A percentile compares a stretch with the other conserved stretches of the same genome.
These are phyloP conservation scores for Myrica gale DNA, from an alignment of 306 rosid genomes.

Conservation along the genomic window DNA sequence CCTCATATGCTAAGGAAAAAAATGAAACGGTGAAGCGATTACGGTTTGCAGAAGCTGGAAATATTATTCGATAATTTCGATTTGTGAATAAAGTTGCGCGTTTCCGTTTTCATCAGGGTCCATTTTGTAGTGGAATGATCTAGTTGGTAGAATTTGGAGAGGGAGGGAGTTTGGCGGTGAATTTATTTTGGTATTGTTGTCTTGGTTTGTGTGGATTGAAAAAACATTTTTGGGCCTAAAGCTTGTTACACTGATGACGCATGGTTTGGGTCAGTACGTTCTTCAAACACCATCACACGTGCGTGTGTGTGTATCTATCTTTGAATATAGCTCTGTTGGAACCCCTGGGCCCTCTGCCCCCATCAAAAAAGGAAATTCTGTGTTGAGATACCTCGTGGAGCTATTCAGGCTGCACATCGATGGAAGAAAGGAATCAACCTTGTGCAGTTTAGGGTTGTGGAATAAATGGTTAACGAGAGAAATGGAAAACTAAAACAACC, in stretches of 20 bases:
- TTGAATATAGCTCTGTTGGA: no score
- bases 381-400: no score
- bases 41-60: not conserved
- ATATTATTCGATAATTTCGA: not conserved
- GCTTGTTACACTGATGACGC: not conserved
- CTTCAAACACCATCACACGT: not conserved
- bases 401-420: not conserved
- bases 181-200: not conserved
- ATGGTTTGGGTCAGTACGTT: not conserved
- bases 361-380: no score
- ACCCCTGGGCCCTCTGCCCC: no score
- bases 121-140: not conserved
- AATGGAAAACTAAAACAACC: not conserved
- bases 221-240: not conserved
- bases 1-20: not conserved
- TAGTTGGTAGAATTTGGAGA: not conserved
- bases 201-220: not conserved
- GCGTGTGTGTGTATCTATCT: not conserved
- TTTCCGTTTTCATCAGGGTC: not conserved
- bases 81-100: not conserved
- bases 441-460: not conserved
- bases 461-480: not conserved
- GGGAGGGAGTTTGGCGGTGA: not conserved
- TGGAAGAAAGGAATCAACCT: not conserved
- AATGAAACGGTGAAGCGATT: not conserved